Evolutionary conservation across 352 stramenopile genomes (phyloP).

Genomic region (Phytophthora chlamydospora): DNA sequence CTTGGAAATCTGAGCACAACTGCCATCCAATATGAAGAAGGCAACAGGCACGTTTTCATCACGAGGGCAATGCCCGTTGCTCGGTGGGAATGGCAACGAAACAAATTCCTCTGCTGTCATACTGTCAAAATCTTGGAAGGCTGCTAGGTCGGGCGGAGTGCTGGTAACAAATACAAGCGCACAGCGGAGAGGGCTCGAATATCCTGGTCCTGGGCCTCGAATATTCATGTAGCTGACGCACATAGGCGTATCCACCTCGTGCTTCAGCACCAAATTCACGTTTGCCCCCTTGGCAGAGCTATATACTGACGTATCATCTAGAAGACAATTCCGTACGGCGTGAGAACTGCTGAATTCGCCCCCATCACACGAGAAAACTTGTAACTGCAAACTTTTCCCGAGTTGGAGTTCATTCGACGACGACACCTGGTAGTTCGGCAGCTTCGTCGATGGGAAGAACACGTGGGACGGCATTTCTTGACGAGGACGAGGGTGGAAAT

Average conservation of each 20-base stretch:
- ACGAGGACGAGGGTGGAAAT: constrained; percentile 69
- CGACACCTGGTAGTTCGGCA: constrained; percentile 49
- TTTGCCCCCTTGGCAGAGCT: constrained; percentile 77
- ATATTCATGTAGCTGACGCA: constrained; percentile 76
- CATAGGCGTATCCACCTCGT: constrained; percentile 83
- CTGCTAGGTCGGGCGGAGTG: constrained; percentile 52
- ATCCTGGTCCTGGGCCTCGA: constrained; percentile 75
- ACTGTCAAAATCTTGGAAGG: constrained; percentile 64
- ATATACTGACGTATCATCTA: constrained; percentile 85
- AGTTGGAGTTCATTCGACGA: constrained; percentile 70
- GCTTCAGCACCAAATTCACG: constrained; percentile 81
- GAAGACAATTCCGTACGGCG: constrained; percentile 62
- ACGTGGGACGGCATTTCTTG: constrained; percentile 52
- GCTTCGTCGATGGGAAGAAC: constrained; percentile 43
- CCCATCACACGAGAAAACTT: constrained; percentile 73
- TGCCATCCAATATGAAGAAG: constrained; percentile 82
- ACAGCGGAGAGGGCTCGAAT: constrained; percentile 75
- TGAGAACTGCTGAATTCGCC: constrained; percentile 85
- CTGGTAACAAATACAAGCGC: constrained; percentile 79
- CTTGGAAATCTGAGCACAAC: constrained; percentile 78
- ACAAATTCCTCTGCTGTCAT: constrained; percentile 83
- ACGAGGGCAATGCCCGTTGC: constrained; percentile 50
- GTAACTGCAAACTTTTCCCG: constrained; percentile 73
- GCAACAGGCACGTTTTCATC: constrained; percentile 73
- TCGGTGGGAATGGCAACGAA: constrained; percentile 66